A percentile compares a stretch with the other conserved stretches of the same genome.
phyloP scores from a whole-genome alignment of 140 eudicot genomes.

The Erigeron philadelphicus region DNA sequence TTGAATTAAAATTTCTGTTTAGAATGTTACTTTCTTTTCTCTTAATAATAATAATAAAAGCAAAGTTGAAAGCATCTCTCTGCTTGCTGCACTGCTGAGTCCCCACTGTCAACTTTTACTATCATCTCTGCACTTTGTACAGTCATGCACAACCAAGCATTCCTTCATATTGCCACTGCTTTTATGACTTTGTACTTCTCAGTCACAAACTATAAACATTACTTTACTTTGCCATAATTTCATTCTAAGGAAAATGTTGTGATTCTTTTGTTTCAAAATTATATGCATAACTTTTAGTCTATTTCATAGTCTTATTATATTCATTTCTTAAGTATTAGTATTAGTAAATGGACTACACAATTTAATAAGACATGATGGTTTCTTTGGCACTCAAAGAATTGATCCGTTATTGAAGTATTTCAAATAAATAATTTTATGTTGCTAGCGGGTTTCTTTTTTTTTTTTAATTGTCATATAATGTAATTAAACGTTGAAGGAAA shows the following conservation, averaged over 20 bases:
- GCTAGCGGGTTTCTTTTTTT: not conserved
- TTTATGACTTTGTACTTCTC: constrained; percentile 25
- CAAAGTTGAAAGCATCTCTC: constrained; percentile 30
- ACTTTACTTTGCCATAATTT: constrained; percentile 11
- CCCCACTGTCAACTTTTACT: constrained; percentile 31
- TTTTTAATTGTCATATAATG: too few species aligned
- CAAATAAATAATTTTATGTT: not conserved
- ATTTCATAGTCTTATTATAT: not conserved
- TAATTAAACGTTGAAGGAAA: too few species aligned
- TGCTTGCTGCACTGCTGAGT: not conserved
- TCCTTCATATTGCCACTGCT: constrained; percentile 18
- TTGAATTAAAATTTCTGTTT: constrained; percentile 15
- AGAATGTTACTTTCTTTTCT: constrained; percentile 8
- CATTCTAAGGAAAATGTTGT: not conserved
- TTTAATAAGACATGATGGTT: not conserved
- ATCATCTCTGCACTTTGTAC: constrained; percentile 36
- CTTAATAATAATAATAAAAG: constrained; percentile 4
- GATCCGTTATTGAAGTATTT: not conserved
- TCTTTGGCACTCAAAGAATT: constrained; percentile 21
- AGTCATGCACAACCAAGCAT: constrained; percentile 35
- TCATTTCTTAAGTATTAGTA: not conserved
- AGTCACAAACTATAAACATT: not conserved
- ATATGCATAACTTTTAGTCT: not conserved
- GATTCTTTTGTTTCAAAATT: not conserved
- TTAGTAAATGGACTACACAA: not conserved